These are phyloP conservation scores for Neurospora hispaniola DNA, from an alignment of 495 filamentous ascomycete genomes.

Conservation along the genomic window DNA sequence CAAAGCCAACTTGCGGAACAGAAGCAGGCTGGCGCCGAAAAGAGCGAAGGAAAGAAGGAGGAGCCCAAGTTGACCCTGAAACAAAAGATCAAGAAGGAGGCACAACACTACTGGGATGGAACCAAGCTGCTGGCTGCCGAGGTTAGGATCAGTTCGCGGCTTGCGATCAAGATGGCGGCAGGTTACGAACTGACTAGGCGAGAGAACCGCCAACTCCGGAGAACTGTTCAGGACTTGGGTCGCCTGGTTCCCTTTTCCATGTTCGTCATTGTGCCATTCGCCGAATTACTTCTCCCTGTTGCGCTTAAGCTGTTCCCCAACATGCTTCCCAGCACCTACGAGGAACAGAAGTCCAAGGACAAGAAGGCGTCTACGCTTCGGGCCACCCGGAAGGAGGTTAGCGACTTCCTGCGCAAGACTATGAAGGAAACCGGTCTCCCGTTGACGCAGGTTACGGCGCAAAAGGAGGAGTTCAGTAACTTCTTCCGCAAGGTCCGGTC, in stretches of 20 bases:
- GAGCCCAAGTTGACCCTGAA: slow-evolving; percentile 69
- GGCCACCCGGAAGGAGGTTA: slow-evolving; percentile 87
- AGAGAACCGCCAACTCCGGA: slow-evolving; percentile 83
- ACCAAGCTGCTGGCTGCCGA: slow-evolving; percentile 95
- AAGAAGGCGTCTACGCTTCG: slow-evolving; percentile 74
- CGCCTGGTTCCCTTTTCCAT: slow-evolving; percentile 93
- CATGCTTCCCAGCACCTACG: slow-evolving; percentile 92
- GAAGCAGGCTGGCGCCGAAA: slow-evolving; percentile 20
- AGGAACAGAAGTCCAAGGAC: slow-evolving; percentile 81
- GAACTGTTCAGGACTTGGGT: slow-evolving; percentile 86
- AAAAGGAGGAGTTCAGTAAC: slow-evolving; percentile 88
- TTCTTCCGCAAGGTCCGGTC: slow-evolving; percentile 96
- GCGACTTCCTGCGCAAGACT: slow-evolving; percentile 79
- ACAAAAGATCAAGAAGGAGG: slow-evolving; percentile 89
- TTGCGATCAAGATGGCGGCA: slow-evolving; percentile 94
- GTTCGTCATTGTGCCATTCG: slow-evolving; percentile 94
- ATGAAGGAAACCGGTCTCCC: slow-evolving; percentile 88
- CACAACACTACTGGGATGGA: slow-evolving; percentile 95
- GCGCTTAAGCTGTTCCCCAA: slow-evolving; percentile 95
- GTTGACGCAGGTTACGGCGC: slow-evolving; percentile 71
- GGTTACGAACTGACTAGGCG: slow-evolving; percentile 93
- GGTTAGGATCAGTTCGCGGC: slow-evolving; percentile 77
- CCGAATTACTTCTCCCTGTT: slow-evolving; percentile 86
- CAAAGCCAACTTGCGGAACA: slow-evolving; percentile 25
- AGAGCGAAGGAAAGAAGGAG: slow-evolving; percentile 51